A percentile compares a stretch with the other conserved stretches of the same genome.
These are phyloP conservation scores for Podospora comata DNA, from an alignment of 495 filamentous ascomycete species.

Conservation along the genomic window DNA sequence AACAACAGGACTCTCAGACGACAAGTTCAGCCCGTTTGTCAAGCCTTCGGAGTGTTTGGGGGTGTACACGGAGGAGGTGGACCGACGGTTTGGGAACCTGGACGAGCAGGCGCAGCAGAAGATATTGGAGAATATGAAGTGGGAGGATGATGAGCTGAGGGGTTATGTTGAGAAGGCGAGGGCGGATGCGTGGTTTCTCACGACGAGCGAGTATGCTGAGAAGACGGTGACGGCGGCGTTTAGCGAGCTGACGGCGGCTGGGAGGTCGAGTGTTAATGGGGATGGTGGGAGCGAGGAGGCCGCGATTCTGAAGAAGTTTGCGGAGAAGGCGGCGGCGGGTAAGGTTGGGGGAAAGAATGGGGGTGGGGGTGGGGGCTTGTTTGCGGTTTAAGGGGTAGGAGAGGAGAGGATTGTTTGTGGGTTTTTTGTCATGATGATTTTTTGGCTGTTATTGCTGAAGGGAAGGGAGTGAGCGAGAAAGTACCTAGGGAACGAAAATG, in stretches of 20 bases:
- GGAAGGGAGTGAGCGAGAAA: background rate
- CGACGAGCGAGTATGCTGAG: constrained; percentile 30
- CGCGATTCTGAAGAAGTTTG: background rate
- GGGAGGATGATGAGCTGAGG: constrained; percentile 52
- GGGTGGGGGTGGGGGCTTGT: background rate
- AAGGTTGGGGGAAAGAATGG: background rate
- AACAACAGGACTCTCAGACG: constrained; percentile 24
- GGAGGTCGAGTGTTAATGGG: background rate
- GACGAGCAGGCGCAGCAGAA: constrained; percentile 48
- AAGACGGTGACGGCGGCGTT: constrained; percentile 26
- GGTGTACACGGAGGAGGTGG: constrained; percentile 50
- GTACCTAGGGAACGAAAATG: background rate
- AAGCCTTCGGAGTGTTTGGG: constrained; percentile 52
- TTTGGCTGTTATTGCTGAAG: background rate
- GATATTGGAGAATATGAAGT: constrained; percentile 52
- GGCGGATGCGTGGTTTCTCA: constrained; percentile 55
- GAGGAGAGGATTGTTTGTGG: background rate
- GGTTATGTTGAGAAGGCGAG: constrained; percentile 56
- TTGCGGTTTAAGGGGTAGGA: background rate
- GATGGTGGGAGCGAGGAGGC: background rate
- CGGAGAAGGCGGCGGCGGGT: background rate
- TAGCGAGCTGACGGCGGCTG: constrained; percentile 13
- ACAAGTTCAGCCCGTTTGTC: constrained; percentile 41
- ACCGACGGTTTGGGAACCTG: constrained; percentile 50
- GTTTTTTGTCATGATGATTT: background rate